Percentiles rank a stretch among this genome's conserved stretches.
phyloP scores from a whole-genome alignment of 2,329 filamentous ascomycete species.

The Xylaria hypoxylon region DNA sequence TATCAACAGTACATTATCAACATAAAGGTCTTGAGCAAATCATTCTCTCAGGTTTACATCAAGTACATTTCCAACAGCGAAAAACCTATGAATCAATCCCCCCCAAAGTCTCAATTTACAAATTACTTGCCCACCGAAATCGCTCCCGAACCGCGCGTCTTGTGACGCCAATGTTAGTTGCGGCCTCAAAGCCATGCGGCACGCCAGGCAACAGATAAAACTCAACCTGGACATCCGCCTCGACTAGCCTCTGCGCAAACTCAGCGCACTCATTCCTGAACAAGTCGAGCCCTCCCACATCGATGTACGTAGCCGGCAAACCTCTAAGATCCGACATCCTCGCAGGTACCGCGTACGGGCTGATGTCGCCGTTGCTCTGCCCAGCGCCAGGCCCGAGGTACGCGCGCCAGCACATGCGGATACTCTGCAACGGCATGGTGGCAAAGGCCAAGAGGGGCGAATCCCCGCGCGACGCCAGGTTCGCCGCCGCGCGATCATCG shows the following conservation, averaged over 20 bases:
- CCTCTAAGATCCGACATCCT: constrained; percentile 25
- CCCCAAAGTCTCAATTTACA: constrained; percentile 13
- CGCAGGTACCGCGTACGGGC: constrained; percentile 42
- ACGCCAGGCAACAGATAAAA: constrained; percentile 23
- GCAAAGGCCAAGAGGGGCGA: constrained; percentile 36
- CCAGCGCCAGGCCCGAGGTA: constrained; percentile 42
- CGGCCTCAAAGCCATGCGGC: constrained; percentile 43
- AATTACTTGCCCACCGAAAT: constrained; percentile 32
- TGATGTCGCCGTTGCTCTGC: constrained; percentile 39
- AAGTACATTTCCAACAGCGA: not conserved
- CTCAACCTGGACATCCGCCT: constrained; percentile 25
- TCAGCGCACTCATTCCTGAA: constrained; percentile 20
- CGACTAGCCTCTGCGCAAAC: constrained; percentile 15
- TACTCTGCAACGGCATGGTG: constrained; percentile 26
- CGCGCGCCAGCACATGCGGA: constrained; percentile 40
- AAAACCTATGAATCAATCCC: not conserved
- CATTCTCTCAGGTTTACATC: too few species aligned
- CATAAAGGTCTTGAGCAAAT: too few species aligned
- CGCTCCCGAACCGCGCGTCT: constrained; percentile 38
- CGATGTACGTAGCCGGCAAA: constrained; percentile 22
- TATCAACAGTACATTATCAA: too few species aligned
- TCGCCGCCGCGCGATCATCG: constrained; percentile 45
- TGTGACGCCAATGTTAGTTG: constrained; percentile 21
- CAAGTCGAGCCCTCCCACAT: constrained; percentile 23
- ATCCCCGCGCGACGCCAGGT: not conserved